phyloP scores from a whole-genome alignment of 2,329 filamentous ascomycete species.

The Penicillium sp. region DNA sequence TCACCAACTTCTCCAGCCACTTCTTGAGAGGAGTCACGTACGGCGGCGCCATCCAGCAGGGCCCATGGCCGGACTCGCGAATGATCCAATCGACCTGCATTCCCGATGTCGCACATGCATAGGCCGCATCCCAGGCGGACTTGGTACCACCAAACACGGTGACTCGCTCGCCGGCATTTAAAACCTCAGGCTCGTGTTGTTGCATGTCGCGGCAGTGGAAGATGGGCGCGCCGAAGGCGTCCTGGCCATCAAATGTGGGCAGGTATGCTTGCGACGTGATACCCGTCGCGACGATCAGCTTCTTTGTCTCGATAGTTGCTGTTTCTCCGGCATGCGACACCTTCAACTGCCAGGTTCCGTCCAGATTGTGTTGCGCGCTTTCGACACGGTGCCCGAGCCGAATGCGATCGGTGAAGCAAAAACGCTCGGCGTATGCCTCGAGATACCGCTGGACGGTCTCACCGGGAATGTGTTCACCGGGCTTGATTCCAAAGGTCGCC shows the following conservation, averaged over 20 bases:
- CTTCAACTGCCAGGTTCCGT: conserved; percentile 40
- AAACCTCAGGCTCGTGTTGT: conserved; percentile 32
- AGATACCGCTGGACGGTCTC: conserved; percentile 59
- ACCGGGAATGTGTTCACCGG: conserved; percentile 62
- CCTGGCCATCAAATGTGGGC: conserved; percentile 53
- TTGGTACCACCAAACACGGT: conserved; percentile 64
- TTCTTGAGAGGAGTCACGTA: conserved; percentile 69
- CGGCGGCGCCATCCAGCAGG: conserved; percentile 41
- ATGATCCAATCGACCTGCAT: conserved; percentile 50
- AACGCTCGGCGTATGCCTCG: conserved; percentile 56
- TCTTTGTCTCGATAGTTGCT: conserved; percentile 37
- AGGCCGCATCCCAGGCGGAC: conserved; percentile 64
- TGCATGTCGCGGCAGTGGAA: conserved; percentile 61
- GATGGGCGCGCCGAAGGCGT: conserved; percentile 55
- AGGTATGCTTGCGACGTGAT: conserved; percentile 60
- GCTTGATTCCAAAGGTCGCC: conserved; percentile 51
- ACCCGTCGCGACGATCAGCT: conserved; percentile 64
- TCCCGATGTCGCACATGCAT: conserved; percentile 57
- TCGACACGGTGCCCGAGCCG: conserved; percentile 56
- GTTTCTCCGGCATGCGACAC: conserved; percentile 18
- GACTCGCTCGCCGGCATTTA: conserved; percentile 35
- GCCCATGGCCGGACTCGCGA: conserved; percentile 44
- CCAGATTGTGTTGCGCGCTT: conserved; percentile 45
- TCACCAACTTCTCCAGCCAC: conserved; percentile 68
- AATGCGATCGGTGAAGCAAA: conserved; percentile 52